These are phyloP conservation scores for Lathyrus aphaca DNA, from an alignment of 306 rosid genomes.

Conservation along the genomic window DNA sequence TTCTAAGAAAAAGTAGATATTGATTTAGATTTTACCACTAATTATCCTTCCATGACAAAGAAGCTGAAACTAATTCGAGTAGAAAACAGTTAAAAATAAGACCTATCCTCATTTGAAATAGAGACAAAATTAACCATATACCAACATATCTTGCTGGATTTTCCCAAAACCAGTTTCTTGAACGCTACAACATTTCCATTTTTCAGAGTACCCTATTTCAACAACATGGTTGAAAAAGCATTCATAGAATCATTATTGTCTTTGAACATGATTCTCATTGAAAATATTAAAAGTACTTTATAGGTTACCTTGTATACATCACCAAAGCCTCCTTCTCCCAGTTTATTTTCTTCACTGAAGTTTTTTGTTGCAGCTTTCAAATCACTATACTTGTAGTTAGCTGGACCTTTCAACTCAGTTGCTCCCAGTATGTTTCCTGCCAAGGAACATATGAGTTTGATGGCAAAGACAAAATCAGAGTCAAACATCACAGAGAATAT, in stretches of 20 bases:
- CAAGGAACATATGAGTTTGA: background rate
- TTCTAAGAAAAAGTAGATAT: no score
- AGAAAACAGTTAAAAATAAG: no score
- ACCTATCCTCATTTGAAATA: no score
- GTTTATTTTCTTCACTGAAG: slow-evolving; percentile 54
- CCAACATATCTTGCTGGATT: slow-evolving; percentile 50
- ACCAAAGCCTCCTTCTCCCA: slow-evolving; percentile 77
- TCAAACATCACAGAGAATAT: background rate
- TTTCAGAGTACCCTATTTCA: slow-evolving; percentile 68
- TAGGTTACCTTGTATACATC: slow-evolving; percentile 71
- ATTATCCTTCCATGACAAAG: no score
- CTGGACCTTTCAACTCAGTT: slow-evolving; percentile 70
- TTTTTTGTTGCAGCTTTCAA: slow-evolving; percentile 62
- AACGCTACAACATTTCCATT: slow-evolving; percentile 71
- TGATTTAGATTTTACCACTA: no score
- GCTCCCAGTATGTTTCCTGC: slow-evolving; percentile 70
- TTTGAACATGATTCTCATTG: background rate
- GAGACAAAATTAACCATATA: no score
- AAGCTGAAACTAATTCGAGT: no score
- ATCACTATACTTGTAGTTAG: slow-evolving; percentile 53
- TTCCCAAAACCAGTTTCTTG: slow-evolving; percentile 55
- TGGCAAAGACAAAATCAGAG: background rate
- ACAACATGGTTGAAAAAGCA: no score
- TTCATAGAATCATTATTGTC: background rate
- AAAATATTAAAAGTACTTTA: background rate